These are phyloP conservation scores for Inga leiocalycina DNA, from an alignment of 306 rosid genomes.

Conservation along the genomic window DNA sequence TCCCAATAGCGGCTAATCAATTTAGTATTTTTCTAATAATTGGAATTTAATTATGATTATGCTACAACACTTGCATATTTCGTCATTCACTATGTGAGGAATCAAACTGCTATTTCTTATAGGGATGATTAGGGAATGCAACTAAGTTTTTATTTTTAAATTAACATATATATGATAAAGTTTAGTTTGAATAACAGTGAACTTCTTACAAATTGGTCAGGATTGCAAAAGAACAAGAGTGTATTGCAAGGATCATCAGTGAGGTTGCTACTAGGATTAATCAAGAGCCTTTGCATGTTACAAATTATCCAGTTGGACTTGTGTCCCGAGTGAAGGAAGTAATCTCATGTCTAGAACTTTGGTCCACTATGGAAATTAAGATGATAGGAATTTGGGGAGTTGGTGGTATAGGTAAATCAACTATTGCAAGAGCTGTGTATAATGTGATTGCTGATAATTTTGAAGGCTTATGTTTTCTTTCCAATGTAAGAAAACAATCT, in stretches of 20 bases:
- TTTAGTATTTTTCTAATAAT: background rate
- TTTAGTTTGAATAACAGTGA: background rate
- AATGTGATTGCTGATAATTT: background rate
- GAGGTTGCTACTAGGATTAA: background rate
- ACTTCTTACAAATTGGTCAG: background rate
- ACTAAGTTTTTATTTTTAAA: background rate
- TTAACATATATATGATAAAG: background rate
- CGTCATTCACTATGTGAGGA: background rate
- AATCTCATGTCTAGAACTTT: background rate
- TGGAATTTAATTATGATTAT: background rate
- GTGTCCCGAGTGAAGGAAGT: background rate
- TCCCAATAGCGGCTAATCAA: no score
- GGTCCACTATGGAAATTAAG: background rate
- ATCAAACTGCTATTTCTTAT: background rate
- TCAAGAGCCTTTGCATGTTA: background rate
- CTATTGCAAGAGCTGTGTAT: conserved; percentile 16
- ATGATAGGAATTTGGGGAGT: conserved; percentile 17
- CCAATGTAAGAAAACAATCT: background rate
- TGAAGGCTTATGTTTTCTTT: conserved; percentile 16
- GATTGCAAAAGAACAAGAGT: background rate
- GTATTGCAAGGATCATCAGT: background rate
- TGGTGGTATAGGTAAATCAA: conserved; percentile 19
- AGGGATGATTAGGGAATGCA: background rate
- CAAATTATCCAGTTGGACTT: background rate
- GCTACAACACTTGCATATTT: background rate